Percentiles rank a stretch among this genome's conserved stretches.
Conservation (phyloP, 768 basidiomycete genomes). For the Terana coerulea region DNA sequence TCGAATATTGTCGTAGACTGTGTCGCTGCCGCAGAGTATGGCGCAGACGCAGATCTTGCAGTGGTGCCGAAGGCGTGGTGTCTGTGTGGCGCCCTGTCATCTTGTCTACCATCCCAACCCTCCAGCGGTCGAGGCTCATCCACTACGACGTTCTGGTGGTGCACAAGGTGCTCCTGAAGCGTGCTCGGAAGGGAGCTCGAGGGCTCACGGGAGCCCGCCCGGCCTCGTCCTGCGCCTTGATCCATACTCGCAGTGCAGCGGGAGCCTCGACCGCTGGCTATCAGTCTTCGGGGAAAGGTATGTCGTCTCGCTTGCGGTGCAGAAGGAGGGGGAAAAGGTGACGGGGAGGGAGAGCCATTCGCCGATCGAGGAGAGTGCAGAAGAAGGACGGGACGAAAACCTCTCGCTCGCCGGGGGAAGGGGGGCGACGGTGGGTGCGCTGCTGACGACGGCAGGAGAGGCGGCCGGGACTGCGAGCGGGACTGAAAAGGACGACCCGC, state of each 20-base stretch:
- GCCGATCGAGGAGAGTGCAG: constrained; percentile 9
- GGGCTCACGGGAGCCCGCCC: constrained; percentile 2
- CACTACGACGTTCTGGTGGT: constrained; percentile 3
- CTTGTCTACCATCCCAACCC: not conserved
- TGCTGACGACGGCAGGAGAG: constrained; percentile 14
- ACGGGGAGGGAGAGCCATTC: constrained; percentile 26
- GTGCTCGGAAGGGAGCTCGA: constrained; percentile 50
- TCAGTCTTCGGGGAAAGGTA: constrained; percentile 15
- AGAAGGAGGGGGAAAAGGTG: not conserved
- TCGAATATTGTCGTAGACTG: not conserved
- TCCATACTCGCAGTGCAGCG: constrained; percentile 13
- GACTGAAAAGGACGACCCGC: constrained; percentile 22
- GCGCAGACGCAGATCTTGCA: not conserved
- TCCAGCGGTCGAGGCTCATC: constrained; percentile 7
- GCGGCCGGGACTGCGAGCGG: constrained; percentile 9
- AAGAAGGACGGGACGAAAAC: constrained; percentile 8
- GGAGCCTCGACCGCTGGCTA: constrained; percentile 13
- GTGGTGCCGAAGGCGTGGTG: not conserved
- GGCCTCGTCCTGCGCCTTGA: constrained; percentile 17
- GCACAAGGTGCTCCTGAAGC: constrained; percentile 43
- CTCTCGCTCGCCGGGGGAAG: constrained; percentile 14
- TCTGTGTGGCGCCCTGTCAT: constrained; percentile 3
- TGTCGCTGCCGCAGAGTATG: not conserved
- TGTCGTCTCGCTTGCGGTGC: constrained; percentile 15
- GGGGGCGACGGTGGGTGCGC: constrained; percentile 17